Evolutionary conservation across 371 early-diverging fungal genomes (phyloP).

Genomic region (Synchytrium microbalum): DNA sequence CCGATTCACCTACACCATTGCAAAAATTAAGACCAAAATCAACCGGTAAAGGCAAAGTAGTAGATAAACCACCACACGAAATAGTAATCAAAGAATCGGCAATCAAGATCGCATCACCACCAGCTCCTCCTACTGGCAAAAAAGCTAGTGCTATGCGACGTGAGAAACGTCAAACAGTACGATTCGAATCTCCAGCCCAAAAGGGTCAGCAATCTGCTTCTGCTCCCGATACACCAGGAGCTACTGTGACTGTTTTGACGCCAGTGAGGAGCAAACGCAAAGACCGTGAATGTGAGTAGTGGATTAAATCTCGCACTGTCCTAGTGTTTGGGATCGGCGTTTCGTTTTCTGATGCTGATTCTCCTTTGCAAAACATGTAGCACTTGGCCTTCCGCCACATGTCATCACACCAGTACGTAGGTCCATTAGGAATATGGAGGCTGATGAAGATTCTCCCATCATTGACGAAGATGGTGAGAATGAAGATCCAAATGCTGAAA

Average conservation of each 20-base stretch:
- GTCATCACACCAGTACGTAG: not conserved
- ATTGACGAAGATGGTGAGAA: not conserved
- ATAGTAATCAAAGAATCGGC: not conserved
- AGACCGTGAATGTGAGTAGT: not conserved
- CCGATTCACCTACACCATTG: not conserved
- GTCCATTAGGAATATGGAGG: not conserved
- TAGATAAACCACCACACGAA: too few species aligned
- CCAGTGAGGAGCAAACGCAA: not conserved
- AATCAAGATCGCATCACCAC: not conserved
- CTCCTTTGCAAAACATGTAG: too few species aligned
- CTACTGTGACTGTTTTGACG: not conserved
- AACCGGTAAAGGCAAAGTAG: too few species aligned
- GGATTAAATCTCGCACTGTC: not conserved
- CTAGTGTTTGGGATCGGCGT: not conserved
- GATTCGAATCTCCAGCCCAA: not conserved
- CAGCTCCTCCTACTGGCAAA: not conserved
- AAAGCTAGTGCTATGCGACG: not conserved
- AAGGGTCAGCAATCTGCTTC: not conserved
- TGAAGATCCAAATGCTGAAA: not conserved
- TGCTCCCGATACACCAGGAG: not conserved
- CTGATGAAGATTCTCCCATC: not conserved
- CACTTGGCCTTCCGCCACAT: not conserved
- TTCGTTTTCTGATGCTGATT: too few species aligned
- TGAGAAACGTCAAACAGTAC: not conserved
- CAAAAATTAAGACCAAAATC: not conserved